These are phyloP conservation scores for Prunus yedoensis DNA, from an alignment of 331 rosid species.

Conservation along the genomic window DNA sequence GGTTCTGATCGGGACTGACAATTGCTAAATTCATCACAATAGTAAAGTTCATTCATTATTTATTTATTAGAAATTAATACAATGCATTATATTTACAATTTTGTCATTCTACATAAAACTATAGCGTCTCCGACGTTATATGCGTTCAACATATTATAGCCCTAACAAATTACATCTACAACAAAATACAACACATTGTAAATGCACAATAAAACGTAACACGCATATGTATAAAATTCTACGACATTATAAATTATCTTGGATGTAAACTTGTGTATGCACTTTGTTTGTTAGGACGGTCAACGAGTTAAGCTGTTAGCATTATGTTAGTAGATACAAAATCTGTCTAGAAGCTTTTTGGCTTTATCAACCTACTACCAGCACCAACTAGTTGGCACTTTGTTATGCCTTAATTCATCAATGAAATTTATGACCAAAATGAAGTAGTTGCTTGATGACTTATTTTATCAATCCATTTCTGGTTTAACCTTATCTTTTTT, in stretches of 20 bases:
- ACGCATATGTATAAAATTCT: not conserved
- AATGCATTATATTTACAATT: too few species aligned
- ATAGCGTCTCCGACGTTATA: too few species aligned
- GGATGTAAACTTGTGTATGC: not conserved
- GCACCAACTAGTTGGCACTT: not conserved
- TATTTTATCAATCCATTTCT: not conserved
- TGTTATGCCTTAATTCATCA: not conserved
- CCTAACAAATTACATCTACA: too few species aligned
- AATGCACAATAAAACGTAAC: too few species aligned
- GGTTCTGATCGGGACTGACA: not conserved
- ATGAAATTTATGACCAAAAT: constrained; percentile 7
- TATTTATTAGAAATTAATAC: too few species aligned
- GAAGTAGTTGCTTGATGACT: not conserved
- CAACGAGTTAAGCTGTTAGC: not conserved
- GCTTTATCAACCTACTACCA: not conserved
- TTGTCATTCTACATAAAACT: too few species aligned
- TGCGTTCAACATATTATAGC: too few species aligned
- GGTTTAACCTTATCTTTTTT: too few species aligned
- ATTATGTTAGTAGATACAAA: not conserved
- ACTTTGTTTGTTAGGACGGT: not conserved
- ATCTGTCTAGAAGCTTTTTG: not conserved
- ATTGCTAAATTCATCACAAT: too few species aligned
- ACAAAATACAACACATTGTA: too few species aligned
- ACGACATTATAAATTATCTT: not conserved
- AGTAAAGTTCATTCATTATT: not conserved